Evolutionary conservation across 345 rosid species (phyloP).

Genomic region (Arabidopsis suecica): DNA sequence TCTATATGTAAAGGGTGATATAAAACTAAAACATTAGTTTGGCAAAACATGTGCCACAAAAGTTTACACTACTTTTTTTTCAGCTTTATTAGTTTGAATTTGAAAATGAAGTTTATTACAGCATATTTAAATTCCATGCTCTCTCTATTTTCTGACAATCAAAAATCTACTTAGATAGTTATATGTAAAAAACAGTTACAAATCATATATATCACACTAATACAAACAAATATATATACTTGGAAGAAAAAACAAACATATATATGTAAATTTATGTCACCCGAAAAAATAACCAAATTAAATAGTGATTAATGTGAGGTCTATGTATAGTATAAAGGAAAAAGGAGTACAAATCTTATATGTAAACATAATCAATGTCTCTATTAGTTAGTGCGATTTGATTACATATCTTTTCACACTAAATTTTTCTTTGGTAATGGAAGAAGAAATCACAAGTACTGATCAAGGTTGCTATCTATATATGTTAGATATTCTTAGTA

Average conservation of each 20-base stretch:
- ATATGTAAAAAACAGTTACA: background rate
- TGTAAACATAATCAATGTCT: slow-evolving; percentile 16
- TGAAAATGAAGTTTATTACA: background rate
- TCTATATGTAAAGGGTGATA: background rate
- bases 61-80: slow-evolving; percentile 4
- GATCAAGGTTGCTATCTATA: slow-evolving; percentile 1
- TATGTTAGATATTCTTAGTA: slow-evolving; percentile 24
- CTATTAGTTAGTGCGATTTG: slow-evolving; percentile 28
- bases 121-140: background rate
- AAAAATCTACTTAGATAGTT: background rate
- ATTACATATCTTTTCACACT: slow-evolving; percentile 25
- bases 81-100: slow-evolving; percentile 4
- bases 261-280: background rate
- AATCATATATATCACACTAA: background rate
- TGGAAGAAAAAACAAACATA: background rate
- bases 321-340: background rate
- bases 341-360: background rate
- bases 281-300: background rate
- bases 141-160: slow-evolving; percentile 9
- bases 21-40: slow-evolving; percentile 6
- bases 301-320: background rate
- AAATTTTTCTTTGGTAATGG: background rate
- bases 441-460: background rate
- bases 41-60: slow-evolving; percentile 23
- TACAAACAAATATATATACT: background rate